Evolutionary conservation across 331 rosid genomes (phyloP).

Genomic region (Cydonia oblonga): DNA sequence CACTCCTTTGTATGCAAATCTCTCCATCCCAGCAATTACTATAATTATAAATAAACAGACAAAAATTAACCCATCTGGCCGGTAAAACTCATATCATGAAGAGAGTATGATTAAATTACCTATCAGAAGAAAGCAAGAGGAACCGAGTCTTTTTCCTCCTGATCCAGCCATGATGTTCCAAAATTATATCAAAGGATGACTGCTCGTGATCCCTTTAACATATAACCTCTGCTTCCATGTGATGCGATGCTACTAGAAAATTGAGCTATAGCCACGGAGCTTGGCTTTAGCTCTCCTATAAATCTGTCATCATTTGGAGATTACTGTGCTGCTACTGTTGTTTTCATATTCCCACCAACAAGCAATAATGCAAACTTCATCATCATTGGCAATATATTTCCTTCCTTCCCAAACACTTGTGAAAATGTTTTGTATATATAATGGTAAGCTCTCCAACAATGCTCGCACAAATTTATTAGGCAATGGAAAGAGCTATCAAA

Average conservation of each 20-base stretch:
- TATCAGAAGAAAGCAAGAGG: constrained; percentile 77
- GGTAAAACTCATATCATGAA: neutral
- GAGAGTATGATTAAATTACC: constrained; percentile 23
- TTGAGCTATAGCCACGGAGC: neutral
- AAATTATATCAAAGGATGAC: neutral
- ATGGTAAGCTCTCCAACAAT: constrained; percentile 26
- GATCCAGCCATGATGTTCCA: constrained; percentile 42
- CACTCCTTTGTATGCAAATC: constrained; percentile 89
- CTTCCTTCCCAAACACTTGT: neutral
- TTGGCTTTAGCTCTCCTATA: neutral
- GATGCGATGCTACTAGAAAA: neutral
- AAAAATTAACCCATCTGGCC: neutral
- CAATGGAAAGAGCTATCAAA: neutral
- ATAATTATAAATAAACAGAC: neutral
- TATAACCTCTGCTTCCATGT: neutral
- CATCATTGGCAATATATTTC: neutral
- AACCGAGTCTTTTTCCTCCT: constrained; percentile 32
- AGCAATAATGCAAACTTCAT: neutral
- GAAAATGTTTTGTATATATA: constrained; percentile 7
- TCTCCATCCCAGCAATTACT: constrained; percentile 84
- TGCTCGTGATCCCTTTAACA: neutral
- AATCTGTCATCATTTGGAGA: neutral
- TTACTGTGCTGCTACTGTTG: neutral
- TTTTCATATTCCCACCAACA: neutral
- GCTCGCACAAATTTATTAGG: neutral